phyloP scores from a whole-genome alignment of 805 yeast genomes.

The Suhomyces pyralidae region DNA sequence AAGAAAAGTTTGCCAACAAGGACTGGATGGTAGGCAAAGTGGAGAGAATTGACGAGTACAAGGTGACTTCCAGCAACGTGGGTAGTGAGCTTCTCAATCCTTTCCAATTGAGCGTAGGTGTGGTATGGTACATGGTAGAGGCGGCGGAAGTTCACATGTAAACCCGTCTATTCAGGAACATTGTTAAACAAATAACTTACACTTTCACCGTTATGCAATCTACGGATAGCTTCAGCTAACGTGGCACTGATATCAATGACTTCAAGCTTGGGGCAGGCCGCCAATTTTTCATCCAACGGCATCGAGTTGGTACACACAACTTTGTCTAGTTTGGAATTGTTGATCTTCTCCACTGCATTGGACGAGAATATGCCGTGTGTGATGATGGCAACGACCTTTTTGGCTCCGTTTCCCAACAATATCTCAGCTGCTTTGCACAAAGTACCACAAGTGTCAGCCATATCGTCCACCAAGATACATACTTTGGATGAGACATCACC shows the following conservation, averaged over 20 bases:
- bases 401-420: slow-evolving; percentile 75
- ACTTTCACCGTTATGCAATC: slow-evolving; percentile 95
- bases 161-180: slow-evolving; percentile 25
- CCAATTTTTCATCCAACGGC: slow-evolving; percentile 67
- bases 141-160: slow-evolving; percentile 40
- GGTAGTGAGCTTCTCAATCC: slow-evolving; percentile 51
- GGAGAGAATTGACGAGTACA: slow-evolving; percentile 49
- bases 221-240: slow-evolving; percentile 88
- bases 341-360: slow-evolving; percentile 70
- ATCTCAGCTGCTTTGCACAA: slow-evolving; percentile 92
- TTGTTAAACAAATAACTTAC: slow-evolving; percentile 82
- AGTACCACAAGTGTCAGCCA: slow-evolving; percentile 99
- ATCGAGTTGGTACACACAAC: slow-evolving; percentile 93
- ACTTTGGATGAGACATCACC: slow-evolving; percentile 87
- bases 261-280: slow-evolving; percentile 64
- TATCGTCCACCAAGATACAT: slow-evolving; percentile 89
- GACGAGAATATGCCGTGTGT: slow-evolving; percentile 95
- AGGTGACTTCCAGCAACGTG: slow-evolving; percentile 46
- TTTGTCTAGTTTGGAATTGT: slow-evolving; percentile 60
- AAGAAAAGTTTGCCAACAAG: slow-evolving; percentile 33
- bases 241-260: slow-evolving; percentile 83
- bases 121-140: slow-evolving; percentile 61
- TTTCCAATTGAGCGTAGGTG: slow-evolving; percentile 58
- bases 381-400: slow-evolving; percentile 84
- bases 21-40: slow-evolving; percentile 87